Base-by-base conservation (phyloP, 2,329 filamentous ascomycete genomes). In the Pestalotiopsis sp. region DNA sequence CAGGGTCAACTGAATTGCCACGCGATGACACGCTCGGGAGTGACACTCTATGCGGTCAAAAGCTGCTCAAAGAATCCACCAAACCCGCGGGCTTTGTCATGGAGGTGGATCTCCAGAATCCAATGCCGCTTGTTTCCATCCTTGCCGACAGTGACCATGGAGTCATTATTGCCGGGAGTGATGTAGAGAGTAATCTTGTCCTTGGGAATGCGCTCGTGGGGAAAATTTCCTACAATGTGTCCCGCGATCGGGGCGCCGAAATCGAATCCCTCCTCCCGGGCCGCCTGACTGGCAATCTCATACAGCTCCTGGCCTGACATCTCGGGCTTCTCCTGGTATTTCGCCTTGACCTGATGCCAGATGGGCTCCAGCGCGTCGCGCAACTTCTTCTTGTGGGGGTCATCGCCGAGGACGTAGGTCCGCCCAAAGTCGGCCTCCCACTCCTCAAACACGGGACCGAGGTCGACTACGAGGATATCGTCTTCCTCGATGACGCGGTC, bases 351-450 rank as follows among this genome's bases (percentile, higher is more conserved):
- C n/a, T 73, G 74, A 3, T 80, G 71, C 83, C 83, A 87, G 11
- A 82, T 84, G 1, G 62, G 62, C 62, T 64, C 62, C n/a, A 64
- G 62, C 4, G 82, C n/a, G 39, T 64, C 62, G 36, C 62, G 80
- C 14, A 87, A 72, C 64, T 76, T 77, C 17, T 76, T 77, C 76
- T 86, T 87, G 23, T 75, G 68, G 1, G 82, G 80, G 65, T 87
- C 84, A 63, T 80, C 69, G 3, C 84, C 84, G 0, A 87, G 78
- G 3, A 87, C 84, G 69, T 82, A 87, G 0, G 85, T 87, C 14
- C 85, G 82, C 7, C 85, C 84, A 68, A 86, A 86, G 70, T 87
- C 85, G 4, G 85, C 85, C 72, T 87, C 85, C 83, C 83, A 87
- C 0, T 77, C 79, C 64, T 86, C 84, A 68, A 87, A 86, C 0